A percentile compares a stretch with the other conserved stretches of the same genome.
These are phyloP conservation scores for Huntiella bhutanensis DNA, from an alignment of 2,329 filamentous ascomycete species.

Conservation along the genomic window DNA sequence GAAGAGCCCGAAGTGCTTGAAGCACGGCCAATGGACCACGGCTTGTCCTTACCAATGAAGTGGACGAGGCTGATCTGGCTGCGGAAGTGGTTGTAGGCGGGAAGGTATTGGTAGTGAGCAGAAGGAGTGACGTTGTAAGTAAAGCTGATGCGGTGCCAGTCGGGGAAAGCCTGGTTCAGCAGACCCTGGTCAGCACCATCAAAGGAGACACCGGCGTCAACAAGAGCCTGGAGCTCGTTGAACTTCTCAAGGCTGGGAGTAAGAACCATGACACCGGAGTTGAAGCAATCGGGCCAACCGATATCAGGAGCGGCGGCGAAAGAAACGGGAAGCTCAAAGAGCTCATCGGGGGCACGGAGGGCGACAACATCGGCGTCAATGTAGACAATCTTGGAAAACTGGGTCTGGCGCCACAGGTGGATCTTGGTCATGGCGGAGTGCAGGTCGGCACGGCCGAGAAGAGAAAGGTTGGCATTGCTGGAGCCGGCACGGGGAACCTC, in stretches of 20 bases:
- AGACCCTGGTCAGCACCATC: constrained; percentile 94
- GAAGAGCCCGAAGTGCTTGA: constrained; percentile 20
- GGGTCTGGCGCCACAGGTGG: constrained; percentile 74
- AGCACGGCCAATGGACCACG: constrained; percentile 51
- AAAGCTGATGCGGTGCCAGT: constrained; percentile 80
- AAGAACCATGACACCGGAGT: constrained; percentile 90
- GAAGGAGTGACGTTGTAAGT: constrained; percentile 95
- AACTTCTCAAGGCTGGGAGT: constrained; percentile 76
- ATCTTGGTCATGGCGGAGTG: constrained; percentile 94
- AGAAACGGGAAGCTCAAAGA: constrained; percentile 47
- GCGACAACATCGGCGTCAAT: constrained; percentile 89
- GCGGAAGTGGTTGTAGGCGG: constrained; percentile 85
- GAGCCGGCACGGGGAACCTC: constrained; percentile 68
- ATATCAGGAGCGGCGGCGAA: constrained; percentile 75
- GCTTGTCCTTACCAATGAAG: constrained; percentile 84
- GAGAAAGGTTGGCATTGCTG: constrained; percentile 59
- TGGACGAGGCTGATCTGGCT: constrained; percentile 78
- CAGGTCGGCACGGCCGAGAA: constrained; percentile 83
- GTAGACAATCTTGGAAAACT: constrained; percentile 86
- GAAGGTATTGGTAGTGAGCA: constrained; percentile 91
- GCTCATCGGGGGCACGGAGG: constrained; percentile 75
- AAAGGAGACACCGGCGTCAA: constrained; percentile 75
- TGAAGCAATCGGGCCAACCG: constrained; percentile 96
- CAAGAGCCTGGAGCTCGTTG: constrained; percentile 66
- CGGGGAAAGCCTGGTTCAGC: constrained; percentile 81